These are phyloP conservation scores for Prunus dulcis DNA, from an alignment of 306 rosid genomes.

Conservation along the genomic window DNA sequence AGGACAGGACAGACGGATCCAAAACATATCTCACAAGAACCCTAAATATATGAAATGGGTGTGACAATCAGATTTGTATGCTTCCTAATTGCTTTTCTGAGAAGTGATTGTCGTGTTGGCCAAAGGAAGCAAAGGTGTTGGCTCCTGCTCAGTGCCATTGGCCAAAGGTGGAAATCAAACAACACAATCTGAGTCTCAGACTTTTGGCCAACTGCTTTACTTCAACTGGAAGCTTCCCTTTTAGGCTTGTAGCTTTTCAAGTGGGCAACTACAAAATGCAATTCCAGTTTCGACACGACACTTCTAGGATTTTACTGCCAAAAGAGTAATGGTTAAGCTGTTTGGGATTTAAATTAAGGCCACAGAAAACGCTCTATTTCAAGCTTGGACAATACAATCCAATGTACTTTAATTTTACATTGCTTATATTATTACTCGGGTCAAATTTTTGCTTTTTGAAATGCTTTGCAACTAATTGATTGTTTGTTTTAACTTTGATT, in stretches of 20 bases:
- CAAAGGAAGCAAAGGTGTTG: neutral
- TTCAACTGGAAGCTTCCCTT: neutral
- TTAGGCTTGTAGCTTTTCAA: neutral
- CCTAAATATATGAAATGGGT: too few relatives aligned
- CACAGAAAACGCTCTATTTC: neutral
- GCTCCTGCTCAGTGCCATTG: neutral
- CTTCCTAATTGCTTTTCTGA: too few relatives aligned
- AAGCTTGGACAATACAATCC: neutral
- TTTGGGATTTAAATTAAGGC: neutral
- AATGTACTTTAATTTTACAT: too few relatives aligned
- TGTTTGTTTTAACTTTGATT: neutral
- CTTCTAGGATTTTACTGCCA: neutral
- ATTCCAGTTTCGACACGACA: neutral
- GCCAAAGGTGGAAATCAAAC: neutral
- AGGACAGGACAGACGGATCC: too few relatives aligned
- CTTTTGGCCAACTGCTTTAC: neutral
- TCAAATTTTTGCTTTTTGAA: too few relatives aligned
- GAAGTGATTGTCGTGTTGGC: too few relatives aligned
- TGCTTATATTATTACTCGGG: too few relatives aligned
- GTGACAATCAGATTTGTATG: too few relatives aligned
- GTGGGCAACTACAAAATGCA: neutral
- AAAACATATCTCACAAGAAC: too few relatives aligned
- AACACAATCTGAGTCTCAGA: neutral
- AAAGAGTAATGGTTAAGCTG: neutral
- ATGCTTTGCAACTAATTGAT: neutral